Evolutionary conservation across 2,329 filamentous ascomycete species (phyloP), one percentile per base, ranked within the genome.

Genomic region (Cordyceps fumosorosea): DNA sequence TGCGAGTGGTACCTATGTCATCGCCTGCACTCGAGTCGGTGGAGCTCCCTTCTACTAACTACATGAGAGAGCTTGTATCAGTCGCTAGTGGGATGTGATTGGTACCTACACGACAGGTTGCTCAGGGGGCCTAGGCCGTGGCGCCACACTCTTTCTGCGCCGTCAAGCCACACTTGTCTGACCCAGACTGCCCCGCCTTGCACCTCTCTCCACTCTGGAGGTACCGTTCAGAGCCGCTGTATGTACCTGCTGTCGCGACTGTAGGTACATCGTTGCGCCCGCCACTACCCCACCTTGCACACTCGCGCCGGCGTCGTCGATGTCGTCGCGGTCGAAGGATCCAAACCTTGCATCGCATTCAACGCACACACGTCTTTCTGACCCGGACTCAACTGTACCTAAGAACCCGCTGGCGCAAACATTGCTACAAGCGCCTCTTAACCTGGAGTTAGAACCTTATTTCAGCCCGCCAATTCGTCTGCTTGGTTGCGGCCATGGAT

Each of bases 21-120:
- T 61, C 40, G 44, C 51, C 59, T 42, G 42, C 42, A 20, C 29
- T 60, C 58, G 29, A 60, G 58, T 48, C 51, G 51, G 51, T 61
- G 59, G 59, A 61, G 20, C 59, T 61, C 59, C 44, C 42, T 54
- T 32, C 22, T 22, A 18, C 1, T 29, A 12, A 7, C 8, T 24
- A 48, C 48, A 45, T 47, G 29, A 29, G 34, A 37, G 34, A 37
- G 34, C 11, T 37, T 12, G 57, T 54, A 54, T 40, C 29, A n/a
- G 26, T n/a, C 20, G 20, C 16, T 60, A 40, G 57, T 60, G 26
- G 57, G 57, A 24, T 45, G 50, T 47, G 57, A 34, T 34, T 26
- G 50, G 40, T 54, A 59, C 50, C 18, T 40, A 20, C 57, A 29
- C 5, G 3, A 11, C 22, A 53, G 37, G 56, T 32, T 29, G 22